Conservation (phyloP, 2,329 filamentous ascomycete genomes). For the Myriosclerotinia duriaeana region DNA sequence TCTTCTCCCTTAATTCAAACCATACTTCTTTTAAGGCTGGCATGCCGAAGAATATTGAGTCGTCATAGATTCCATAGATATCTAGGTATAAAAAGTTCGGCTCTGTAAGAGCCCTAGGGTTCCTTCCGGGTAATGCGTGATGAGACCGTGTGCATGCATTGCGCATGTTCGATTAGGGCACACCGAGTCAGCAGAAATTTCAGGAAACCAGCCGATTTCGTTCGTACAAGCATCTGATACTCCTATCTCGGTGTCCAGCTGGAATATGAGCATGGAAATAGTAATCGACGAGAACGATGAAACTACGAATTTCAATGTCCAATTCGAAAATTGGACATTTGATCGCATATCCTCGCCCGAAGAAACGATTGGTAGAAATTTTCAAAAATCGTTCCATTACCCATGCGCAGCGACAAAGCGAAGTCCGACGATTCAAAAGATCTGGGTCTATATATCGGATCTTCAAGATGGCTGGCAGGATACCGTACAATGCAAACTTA, state of each 20-base stretch:
- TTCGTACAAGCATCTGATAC: neutral
- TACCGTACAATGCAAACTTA: conserved; percentile 5
- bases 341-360: neutral
- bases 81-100: neutral
- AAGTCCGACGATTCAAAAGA: neutral
- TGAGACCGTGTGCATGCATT: conserved; percentile 10
- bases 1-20: neutral
- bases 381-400: neutral
- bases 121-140: conserved; percentile 5
- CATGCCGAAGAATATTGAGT: neutral
- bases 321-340: neutral
- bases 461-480: neutral
- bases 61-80: conserved; percentile 7
- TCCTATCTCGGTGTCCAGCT: neutral
- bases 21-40: neutral
- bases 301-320: neutral
- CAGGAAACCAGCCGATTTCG: neutral
- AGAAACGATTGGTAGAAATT: neutral
- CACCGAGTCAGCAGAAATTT: neutral
- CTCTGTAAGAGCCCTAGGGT: neutral
- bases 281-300: neutral
- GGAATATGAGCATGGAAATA: neutral
- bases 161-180: neutral
- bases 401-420: neutral
- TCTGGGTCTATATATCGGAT: neutral